Base-by-base conservation (phyloP, 1,139 yeast genomes). In the Hansenula lynferdii region DNA sequence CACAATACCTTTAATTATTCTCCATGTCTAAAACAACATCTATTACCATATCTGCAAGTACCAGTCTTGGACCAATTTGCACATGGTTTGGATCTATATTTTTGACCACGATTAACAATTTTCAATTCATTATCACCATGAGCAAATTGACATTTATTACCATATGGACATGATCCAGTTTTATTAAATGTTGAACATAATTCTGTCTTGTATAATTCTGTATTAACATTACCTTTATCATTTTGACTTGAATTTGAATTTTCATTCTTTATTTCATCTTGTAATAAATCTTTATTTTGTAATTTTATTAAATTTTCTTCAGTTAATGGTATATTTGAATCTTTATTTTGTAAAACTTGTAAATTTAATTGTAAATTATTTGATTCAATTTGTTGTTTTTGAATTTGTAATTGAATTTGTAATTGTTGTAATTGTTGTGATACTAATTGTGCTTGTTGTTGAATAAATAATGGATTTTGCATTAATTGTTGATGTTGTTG, bases 21-120 rank as follows among this genome's bases (percentile, higher is more conserved):
- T 25, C 80, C 85, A 62, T 89, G 97, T 57, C 84, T 85, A 67
- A 89, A 89, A 57, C 96, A 86, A 61, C 97, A 89, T 57, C 97
- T 75, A 60, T 77, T 85, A 25, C 96, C 96, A 61, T 89, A 89
- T 37, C 95, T 78, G 60, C 97, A 89, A 38, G 77, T 68, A 18
- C 96, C 96, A 40, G 72, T 75, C 57, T 82, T 83, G 29, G 79
- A 58, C 96, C 96, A 89, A 61, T 89, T 89, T 48, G 80, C 83
- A 64, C 97, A 89, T 18, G 94, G 86, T 64, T 87, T 89, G 21
- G 96, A 85, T 58, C 96, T 77, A 85, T 94, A 89, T 57, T 87
- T 89, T 42, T 84, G 78, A 14, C 92, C 85, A 43, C 95, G 73
- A 45, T 79, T 83, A 36, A 86, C 80, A 16, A 61, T 54, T 59